Evolutionary conservation across 2,329 filamentous ascomycete genomes (phyloP).

Genomic region (Teratosphaeria nubilosa): DNA sequence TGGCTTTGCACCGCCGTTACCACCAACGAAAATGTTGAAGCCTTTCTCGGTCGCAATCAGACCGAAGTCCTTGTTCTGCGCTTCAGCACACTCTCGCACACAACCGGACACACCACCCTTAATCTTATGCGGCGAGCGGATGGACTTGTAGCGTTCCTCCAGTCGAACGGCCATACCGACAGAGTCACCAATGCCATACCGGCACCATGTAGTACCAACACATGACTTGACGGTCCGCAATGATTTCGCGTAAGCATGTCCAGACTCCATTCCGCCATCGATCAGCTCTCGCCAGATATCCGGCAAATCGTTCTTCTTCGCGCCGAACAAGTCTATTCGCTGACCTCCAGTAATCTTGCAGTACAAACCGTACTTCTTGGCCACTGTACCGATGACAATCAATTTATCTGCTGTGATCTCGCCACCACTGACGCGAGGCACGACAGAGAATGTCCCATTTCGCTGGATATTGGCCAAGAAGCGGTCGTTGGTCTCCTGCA

Average conservation of each 20-base stretch:
- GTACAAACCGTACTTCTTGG: slow-evolving; percentile 74
- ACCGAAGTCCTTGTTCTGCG: slow-evolving; percentile 87
- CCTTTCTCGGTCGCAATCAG: slow-evolving; percentile 87
- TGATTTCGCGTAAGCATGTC: slow-evolving; percentile 84
- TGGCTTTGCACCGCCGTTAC: slow-evolving; percentile 81
- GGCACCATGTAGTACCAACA: slow-evolving; percentile 84
- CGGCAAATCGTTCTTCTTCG: slow-evolving; percentile 74
- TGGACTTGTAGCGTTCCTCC: slow-evolving; percentile 85
- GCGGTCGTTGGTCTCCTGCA: slow-evolving; percentile 85
- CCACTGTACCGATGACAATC: slow-evolving; percentile 72
- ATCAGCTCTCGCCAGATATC: slow-evolving; percentile 74
- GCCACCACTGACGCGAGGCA: slow-evolving; percentile 71
- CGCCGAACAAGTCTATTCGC: slow-evolving; percentile 87
- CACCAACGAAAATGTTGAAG: slow-evolving; percentile 84
- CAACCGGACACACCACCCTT: slow-evolving; percentile 86
- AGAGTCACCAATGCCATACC: slow-evolving; percentile 79
- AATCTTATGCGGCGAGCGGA: slow-evolving; percentile 73
- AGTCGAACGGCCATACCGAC: slow-evolving; percentile 82
- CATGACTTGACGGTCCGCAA: slow-evolving; percentile 85
- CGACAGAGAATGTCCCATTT: slow-evolving; percentile 81
- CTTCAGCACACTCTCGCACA: slow-evolving; percentile 86
- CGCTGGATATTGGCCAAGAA: slow-evolving; percentile 85
- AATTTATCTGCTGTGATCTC: slow-evolving; percentile 84
- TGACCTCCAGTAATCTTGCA: slow-evolving; percentile 89
- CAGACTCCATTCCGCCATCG: slow-evolving; percentile 78